Evolutionary conservation across 2,329 filamentous ascomycete species (phyloP).

Genomic region (Orbilia quercus): DNA sequence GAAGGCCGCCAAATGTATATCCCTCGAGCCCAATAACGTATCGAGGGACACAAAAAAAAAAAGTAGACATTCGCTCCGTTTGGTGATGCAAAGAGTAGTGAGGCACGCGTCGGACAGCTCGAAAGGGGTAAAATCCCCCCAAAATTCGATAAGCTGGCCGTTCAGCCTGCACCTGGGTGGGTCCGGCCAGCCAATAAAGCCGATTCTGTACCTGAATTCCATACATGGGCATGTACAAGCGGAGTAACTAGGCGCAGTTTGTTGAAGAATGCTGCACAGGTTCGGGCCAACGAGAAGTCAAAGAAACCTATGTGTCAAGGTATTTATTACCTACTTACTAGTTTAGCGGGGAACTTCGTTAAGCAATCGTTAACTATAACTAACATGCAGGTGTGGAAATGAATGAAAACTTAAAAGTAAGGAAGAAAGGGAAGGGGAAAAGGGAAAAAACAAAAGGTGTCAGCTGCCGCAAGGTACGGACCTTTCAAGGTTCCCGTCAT

Average conservation of each 20-base stretch:
- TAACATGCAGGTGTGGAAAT: constrained; percentile 10
- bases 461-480: constrained; percentile 33
- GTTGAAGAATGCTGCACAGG: constrained; percentile 1
- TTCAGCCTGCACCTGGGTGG: constrained; percentile 36
- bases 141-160: constrained; percentile 35
- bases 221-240: constrained; percentile 41
- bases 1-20: constrained; percentile 1
- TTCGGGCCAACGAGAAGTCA: not conserved
- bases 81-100: not conserved
- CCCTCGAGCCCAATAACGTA: not conserved
- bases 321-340: too few species aligned
- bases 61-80: not conserved
- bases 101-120: constrained; percentile 36
- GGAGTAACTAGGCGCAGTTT: constrained; percentile 20
- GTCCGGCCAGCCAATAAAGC: constrained; percentile 31
- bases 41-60: not conserved
- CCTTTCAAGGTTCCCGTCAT: constrained; percentile 32
- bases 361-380: not conserved
- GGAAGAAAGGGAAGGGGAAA: not conserved
- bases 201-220: constrained; percentile 50
- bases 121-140: constrained; percentile 38
- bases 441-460: constrained; percentile 23
- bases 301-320: not conserved
- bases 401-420: not conserved
- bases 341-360: not conserved